Conservation (phyloP, 2,329 filamentous ascomycete genomes). For the Alternaria consortialis region DNA sequence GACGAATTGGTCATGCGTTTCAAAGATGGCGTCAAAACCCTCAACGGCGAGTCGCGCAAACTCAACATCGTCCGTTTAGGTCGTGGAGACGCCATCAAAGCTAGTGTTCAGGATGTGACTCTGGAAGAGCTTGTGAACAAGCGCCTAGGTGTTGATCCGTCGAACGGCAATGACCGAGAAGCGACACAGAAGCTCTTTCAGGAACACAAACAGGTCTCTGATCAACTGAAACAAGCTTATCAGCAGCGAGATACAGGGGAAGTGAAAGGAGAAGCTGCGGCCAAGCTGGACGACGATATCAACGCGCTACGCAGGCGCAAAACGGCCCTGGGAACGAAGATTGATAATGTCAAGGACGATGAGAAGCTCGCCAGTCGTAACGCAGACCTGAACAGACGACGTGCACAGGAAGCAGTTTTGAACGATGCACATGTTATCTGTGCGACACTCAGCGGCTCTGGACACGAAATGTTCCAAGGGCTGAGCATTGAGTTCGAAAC, state of each 20-base stretch:
- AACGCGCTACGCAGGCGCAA: conserved; percentile 81
- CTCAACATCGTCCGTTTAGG: conserved; percentile 91
- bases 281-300: conserved; percentile 76
- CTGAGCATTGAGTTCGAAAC: conserved; percentile 97
- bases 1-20: conserved; percentile 94
- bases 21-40: conserved; percentile 84
- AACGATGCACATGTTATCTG: conserved; percentile 92
- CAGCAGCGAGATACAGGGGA: conserved; percentile 71
- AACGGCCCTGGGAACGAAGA: conserved; percentile 77
- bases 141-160: conserved; percentile 63
- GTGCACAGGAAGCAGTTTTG: conserved; percentile 89
- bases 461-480: conserved; percentile 96
- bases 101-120: conserved; percentile 87
- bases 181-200: conserved; percentile 74
- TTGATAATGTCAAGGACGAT: conserved; percentile 86
- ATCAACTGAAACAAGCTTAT: conserved; percentile 74
- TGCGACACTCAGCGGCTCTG: conserved; percentile 91
- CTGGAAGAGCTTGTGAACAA: conserved; percentile 89
- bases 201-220: conserved; percentile 68
- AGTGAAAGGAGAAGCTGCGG: conserved; percentile 68
- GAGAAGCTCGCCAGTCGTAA: conserved; percentile 84
- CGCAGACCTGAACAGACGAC: conserved; percentile 82
- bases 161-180: conserved; percentile 55
- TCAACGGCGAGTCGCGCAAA: conserved; percentile 74
- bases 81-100: conserved; percentile 90